Evolutionary conservation across 345 rosid genomes (phyloP), one percentile per base, ranked within the genome.

Genomic region (Nasturtium officinale): DNA sequence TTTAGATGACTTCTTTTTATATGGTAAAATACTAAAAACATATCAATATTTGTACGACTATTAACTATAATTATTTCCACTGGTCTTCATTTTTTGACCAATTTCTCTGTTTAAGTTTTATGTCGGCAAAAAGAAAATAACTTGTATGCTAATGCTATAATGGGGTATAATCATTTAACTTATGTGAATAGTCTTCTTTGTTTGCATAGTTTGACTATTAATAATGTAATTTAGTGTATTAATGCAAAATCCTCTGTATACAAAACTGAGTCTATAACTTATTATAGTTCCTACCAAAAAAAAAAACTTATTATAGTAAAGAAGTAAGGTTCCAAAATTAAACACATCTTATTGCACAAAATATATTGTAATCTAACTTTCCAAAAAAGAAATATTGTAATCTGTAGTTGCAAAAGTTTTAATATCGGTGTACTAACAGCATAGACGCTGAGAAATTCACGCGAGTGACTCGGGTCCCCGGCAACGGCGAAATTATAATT

Each of bases 401-500:
- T 25, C 26, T 25, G 26, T 25, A 25, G 26, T 25, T 25, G 26
- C 26, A 25, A 25, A 25, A 25, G 26, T 3, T 25, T 25, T 25
- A 25, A n/a, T n/a, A n/a, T n/a, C n/a, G n/a, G n/a, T n/a, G n/a
- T n/a, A n/a, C n/a, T n/a, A n/a, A n/a, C n/a, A n/a, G n/a, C n/a
- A n/a, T n/a, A n/a, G n/a, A n/a, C n/a, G n/a, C n/a, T n/a, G n/a
- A n/a, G n/a, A n/a, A n/a, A 88, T 89, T 82, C 86, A 90, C 87
- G 93, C 87, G 96, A 87, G 96, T 91, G 97, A 94, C 98, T 92
- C 90, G 94, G 85, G 94, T 88, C 86, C 86, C 91, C 90, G 89
- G 95, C 93, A 86, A 82, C 87, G 90, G 96, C 85, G 95, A 23
- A 1, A 23, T 23, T 23, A 23, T 23, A 23, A 23, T 1, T 1